Percentiles rank a stretch among this genome's conserved stretches.
Conservation (phyloP, 2,329 filamentous ascomycete species). For the Talaromyces marneffei region DNA sequence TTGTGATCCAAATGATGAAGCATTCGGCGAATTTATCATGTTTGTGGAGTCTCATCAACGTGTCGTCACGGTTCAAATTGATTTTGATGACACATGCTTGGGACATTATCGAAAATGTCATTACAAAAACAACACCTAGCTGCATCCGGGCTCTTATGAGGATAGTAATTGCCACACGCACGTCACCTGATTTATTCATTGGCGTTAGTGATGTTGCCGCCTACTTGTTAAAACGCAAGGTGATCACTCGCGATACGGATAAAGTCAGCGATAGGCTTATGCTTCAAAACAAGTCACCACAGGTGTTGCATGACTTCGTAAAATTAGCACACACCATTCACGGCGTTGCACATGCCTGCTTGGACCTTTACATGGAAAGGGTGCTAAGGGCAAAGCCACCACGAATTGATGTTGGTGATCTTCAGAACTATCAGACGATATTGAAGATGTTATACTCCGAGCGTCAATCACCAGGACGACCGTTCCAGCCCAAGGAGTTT, state of each 20-base stretch:
- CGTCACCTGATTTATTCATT: neutral
- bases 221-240: no score
- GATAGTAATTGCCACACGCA: neutral
- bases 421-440: neutral
- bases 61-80: neutral
- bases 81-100: neutral
- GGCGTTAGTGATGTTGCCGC: neutral
- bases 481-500: conserved; percentile 3
- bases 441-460: neutral
- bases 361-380: conserved; percentile 1
- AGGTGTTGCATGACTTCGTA: neutral
- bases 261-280: no score
- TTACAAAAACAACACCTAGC: neutral
- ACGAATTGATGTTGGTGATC: neutral
- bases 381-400: neutral
- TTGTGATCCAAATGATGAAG: neutral
- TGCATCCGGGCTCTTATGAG: neutral
- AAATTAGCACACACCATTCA: neutral
- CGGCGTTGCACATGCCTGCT: neutral
- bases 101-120: neutral
- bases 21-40: neutral
- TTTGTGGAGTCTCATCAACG: neutral
- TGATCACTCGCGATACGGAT: no score
- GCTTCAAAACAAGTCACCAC: neutral
- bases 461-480: neutral